Percentiles rank a stretch among this genome's conserved stretches.
phyloP scores from a whole-genome alignment of 192 early-diverging fungal genomes.

The Spizellomyces sp. region DNA sequence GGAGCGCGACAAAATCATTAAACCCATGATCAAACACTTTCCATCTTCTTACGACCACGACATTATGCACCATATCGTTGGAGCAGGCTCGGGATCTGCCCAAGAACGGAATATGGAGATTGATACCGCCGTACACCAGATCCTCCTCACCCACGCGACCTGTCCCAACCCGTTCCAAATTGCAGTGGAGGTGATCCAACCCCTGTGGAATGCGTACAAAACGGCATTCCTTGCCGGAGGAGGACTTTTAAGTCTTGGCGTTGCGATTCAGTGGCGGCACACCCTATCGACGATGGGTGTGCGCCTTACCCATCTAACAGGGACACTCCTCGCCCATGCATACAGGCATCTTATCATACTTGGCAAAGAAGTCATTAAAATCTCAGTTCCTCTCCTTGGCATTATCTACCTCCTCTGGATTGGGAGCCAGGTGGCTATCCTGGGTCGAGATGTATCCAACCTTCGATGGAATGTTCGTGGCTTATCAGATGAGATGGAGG shows the following conservation, averaged over 20 bases:
- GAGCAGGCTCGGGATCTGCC: neutral
- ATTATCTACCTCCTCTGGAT: conserved; percentile 21
- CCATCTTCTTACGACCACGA: conserved; percentile 4
- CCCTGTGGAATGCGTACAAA: neutral
- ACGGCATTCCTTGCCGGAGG: neutral
- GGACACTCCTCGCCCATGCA: neutral
- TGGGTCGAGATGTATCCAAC: neutral
- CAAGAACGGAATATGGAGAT: neutral
- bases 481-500: neutral
- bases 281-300: neutral
- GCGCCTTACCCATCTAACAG: neutral
- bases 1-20: neutral
- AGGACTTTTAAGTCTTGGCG: neutral
- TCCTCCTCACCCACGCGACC: conserved; percentile 3
- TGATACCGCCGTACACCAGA: neutral
- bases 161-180: conserved; percentile 6
- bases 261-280: neutral
- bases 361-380: neutral
- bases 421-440: conserved; percentile 5
- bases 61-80: neutral
- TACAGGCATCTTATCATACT: neutral
- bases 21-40: neutral
- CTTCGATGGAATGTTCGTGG: conserved; percentile 3
- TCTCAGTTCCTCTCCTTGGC: neutral
- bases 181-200: neutral